These are phyloP conservation scores for Huiozyma sinensis DNA, from an alignment of 805 yeast species.

Conservation along the genomic window DNA sequence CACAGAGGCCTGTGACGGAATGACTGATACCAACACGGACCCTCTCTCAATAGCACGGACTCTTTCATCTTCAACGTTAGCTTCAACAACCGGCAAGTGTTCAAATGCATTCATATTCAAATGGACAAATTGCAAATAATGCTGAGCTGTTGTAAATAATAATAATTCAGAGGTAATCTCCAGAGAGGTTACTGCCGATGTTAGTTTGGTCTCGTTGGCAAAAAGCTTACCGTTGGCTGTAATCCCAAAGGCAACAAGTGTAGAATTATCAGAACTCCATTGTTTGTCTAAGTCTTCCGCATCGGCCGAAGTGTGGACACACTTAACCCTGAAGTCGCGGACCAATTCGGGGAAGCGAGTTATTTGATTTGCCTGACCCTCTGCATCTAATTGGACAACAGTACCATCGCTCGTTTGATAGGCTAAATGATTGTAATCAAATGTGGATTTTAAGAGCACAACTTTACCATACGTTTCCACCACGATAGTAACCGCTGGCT, in stretches of 20 bases:
- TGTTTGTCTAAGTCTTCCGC: constrained; percentile 20
- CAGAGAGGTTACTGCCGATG: constrained; percentile 74
- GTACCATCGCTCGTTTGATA: constrained; percentile 57
- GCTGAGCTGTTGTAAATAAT: constrained; percentile 80
- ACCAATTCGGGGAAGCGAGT: constrained; percentile 62
- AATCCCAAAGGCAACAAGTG: constrained; percentile 53
- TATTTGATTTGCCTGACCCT: constrained; percentile 27
- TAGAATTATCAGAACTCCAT: constrained; percentile 22
- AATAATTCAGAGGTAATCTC: constrained; percentile 61
- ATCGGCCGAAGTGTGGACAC: constrained; percentile 17
- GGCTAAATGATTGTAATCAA: constrained; percentile 42
- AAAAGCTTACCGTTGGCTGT: constrained; percentile 66
- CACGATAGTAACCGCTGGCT: constrained; percentile 33
- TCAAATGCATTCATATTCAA: constrained; percentile 35
- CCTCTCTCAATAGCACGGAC: constrained; percentile 86
- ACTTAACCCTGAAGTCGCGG: constrained; percentile 42
- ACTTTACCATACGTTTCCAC: constrained; percentile 40
- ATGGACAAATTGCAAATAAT: constrained; percentile 72
- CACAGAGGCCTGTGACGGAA: constrained; percentile 75
- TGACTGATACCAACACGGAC: constrained; percentile 65
- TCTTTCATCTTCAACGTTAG: constrained; percentile 57
- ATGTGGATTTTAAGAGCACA: constrained; percentile 44
- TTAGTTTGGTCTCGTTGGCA: constrained; percentile 47
- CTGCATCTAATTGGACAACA: constrained; percentile 34
- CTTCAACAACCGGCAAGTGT: constrained; percentile 31